phyloP scores from a whole-genome alignment of 2,329 filamentous ascomycete species.

The Fusarium nodosum region DNA sequence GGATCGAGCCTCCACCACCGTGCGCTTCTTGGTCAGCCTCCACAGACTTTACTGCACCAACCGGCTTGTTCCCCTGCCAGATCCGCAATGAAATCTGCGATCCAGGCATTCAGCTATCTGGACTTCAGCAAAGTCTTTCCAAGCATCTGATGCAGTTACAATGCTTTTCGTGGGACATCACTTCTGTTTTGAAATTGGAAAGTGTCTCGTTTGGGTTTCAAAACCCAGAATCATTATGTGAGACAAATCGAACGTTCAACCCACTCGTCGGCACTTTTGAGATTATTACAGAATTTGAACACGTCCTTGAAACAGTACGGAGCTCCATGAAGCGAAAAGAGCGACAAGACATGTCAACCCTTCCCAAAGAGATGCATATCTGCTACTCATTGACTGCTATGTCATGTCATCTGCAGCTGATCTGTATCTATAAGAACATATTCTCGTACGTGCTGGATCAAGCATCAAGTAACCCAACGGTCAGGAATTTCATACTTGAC shows the following conservation, averaged over 20 bases:
- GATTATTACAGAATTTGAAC: conserved; percentile 2
- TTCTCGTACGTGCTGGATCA: conserved; percentile 6
- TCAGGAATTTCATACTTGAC: background rate
- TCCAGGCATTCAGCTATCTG: background rate
- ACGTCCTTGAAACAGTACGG: background rate
- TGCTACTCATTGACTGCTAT: conserved; percentile 1
- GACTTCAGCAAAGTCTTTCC: background rate
- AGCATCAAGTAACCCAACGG: background rate
- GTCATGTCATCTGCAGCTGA: conserved; percentile 2
- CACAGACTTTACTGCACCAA: background rate
- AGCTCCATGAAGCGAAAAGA: background rate
- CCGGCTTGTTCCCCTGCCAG: background rate
- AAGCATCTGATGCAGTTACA: background rate
- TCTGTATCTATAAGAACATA: background rate
- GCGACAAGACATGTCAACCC: background rate
- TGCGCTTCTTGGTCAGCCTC: background rate
- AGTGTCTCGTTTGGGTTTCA: background rate
- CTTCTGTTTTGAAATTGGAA: conserved; percentile 6
- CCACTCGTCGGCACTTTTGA: conserved; percentile 7
- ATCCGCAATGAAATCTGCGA: background rate
- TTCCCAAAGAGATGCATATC: background rate
- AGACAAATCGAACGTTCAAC: background rate
- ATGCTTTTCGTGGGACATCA: conserved; percentile 5
- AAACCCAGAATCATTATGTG: background rate
- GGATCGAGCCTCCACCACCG: background rate